Percentiles rank a stretch among this genome's conserved stretches.
Evolutionary conservation across 139 green algal species (phyloP).

Genomic region (Axilococcus clingmanii): DNA sequence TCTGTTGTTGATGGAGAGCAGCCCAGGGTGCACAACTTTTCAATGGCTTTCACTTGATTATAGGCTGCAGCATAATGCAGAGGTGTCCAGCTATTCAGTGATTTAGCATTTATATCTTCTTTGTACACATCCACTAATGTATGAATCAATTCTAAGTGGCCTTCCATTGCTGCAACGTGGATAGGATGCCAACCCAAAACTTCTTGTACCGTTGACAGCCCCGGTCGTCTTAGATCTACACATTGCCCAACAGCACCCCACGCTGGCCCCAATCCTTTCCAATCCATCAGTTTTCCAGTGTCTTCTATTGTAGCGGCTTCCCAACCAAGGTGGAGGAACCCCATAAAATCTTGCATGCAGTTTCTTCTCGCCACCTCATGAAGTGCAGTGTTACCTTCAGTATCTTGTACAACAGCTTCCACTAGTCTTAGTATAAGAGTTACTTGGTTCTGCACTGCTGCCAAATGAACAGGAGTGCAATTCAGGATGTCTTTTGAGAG

Average conservation of each 20-base stretch:
- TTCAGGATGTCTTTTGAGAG: conserved; percentile 42
- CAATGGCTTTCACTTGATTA: conserved; percentile 45
- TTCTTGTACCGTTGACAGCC: conserved; percentile 33
- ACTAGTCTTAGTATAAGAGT: conserved; percentile 45
- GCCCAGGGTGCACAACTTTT: conserved; percentile 33
- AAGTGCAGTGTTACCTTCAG: conserved; percentile 30
- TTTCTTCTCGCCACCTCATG: conserved; percentile 39
- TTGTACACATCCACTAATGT: conserved; percentile 31
- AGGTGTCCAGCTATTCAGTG: conserved; percentile 49
- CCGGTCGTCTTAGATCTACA: conserved; percentile 23
- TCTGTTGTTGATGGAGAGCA: conserved; percentile 35
- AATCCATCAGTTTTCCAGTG: conserved; percentile 8
- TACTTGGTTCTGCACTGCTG: conserved; percentile 53
- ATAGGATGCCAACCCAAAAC: conserved; percentile 43
- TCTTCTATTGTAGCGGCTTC: conserved; percentile 35
- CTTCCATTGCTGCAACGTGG: conserved; percentile 43
- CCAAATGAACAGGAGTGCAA: conserved; percentile 52
- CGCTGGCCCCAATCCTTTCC: conserved; percentile 10
- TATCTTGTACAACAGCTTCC: conserved; percentile 36
- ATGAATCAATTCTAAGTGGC: conserved; percentile 22
- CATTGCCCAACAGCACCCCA: conserved; percentile 20
- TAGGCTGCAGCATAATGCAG: conserved; percentile 55
- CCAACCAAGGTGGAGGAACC: conserved; percentile 55
- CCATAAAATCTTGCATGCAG: conserved; percentile 63
- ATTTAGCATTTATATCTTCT: conserved; percentile 26